These are phyloP conservation scores for Stephanodiscus triporus DNA, from an alignment of 108 stramenopile species.

Conservation along the genomic window DNA sequence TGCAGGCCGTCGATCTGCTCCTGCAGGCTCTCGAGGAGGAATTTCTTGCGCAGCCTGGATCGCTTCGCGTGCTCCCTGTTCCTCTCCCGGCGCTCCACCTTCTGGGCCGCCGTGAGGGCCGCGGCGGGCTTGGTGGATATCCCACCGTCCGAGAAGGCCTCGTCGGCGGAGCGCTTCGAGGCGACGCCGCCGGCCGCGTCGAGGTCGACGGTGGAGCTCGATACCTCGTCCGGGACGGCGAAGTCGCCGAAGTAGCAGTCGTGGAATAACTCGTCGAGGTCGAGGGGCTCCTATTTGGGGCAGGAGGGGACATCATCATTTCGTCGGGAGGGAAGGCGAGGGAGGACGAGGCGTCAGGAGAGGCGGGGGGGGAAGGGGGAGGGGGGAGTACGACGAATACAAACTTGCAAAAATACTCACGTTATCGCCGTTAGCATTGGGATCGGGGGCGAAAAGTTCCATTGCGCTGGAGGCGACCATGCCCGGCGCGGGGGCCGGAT, in stretches of 20 bases:
- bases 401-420: slow-evolving; percentile 29
- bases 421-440: slow-evolving; percentile 34
- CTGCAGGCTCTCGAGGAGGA: slow-evolving; percentile 93
- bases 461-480: slow-evolving; percentile 36
- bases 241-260: slow-evolving; percentile 88
- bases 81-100: slow-evolving; percentile 83
- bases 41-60: slow-evolving; percentile 96
- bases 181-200: slow-evolving; percentile 19
- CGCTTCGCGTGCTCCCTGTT: slow-evolving; percentile 96
- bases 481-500: not conserved
- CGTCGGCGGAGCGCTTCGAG: slow-evolving; percentile 54
- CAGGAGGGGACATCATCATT: not conserved
- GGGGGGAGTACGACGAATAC: not conserved
- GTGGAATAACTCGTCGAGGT: slow-evolving; percentile 86
- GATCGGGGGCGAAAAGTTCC: slow-evolving; percentile 48
- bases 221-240: slow-evolving; percentile 50
- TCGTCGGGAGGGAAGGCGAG: not conserved
- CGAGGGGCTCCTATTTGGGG: slow-evolving; percentile 60
- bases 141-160: slow-evolving; percentile 38
- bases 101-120: slow-evolving; percentile 81
- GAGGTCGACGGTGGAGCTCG: slow-evolving; percentile 16
- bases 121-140: slow-evolving; percentile 39
- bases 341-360: not conserved
- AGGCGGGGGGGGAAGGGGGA: not conserved
- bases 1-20: slow-evolving; percentile 92